phyloP scores from a whole-genome alignment of 805 yeast genomes.

The Metschnikowia continentalis region DNA sequence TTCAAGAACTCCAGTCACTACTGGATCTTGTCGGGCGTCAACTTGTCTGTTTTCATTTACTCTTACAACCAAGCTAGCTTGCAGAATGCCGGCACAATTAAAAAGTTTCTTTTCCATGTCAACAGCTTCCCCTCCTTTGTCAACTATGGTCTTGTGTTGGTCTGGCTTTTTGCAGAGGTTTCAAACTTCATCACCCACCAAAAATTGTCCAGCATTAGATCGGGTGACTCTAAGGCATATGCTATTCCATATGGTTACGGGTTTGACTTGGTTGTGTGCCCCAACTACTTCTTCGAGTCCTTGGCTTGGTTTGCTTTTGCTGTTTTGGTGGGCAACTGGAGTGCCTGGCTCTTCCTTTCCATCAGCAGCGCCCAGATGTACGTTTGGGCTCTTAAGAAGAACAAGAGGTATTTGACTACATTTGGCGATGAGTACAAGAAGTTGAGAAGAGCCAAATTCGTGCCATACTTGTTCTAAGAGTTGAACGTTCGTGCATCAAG shows the following conservation, averaged over 20 bases:
- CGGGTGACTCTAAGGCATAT: slow-evolving; percentile 50
- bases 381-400: slow-evolving; percentile 88
- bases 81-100: slow-evolving; percentile 17
- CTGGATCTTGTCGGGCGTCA: slow-evolving; percentile 82
- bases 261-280: slow-evolving; percentile 78
- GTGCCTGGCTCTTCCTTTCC: slow-evolving; percentile 63
- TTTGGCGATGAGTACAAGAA: slow-evolving; percentile 79
- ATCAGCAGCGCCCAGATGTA: slow-evolving; percentile 83
- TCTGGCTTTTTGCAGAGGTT: slow-evolving; percentile 59
- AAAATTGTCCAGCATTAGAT: slow-evolving; percentile 56
- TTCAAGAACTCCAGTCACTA: slow-evolving; percentile 90
- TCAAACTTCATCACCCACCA: slow-evolving; percentile 73
- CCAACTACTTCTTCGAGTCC: slow-evolving; percentile 89
- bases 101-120: slow-evolving; percentile 40
- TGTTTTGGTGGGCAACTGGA: slow-evolving; percentile 70
- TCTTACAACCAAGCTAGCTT: slow-evolving; percentile 16
- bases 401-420: slow-evolving; percentile 57
- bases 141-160: slow-evolving; percentile 32
- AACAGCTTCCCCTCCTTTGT: slow-evolving; percentile 34
- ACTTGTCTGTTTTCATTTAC: slow-evolving; percentile 48
- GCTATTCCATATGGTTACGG: slow-evolving; percentile 81
- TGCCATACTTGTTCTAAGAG: slow-evolving; percentile 49
- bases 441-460: slow-evolving; percentile 62
- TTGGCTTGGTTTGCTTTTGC: slow-evolving; percentile 71
- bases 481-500: neutral